Evolutionary conservation across 2,329 filamentous ascomycete genomes (phyloP), one percentile per base, ranked within the genome.

Genomic region (Cordyceps cateniannulata): DNA sequence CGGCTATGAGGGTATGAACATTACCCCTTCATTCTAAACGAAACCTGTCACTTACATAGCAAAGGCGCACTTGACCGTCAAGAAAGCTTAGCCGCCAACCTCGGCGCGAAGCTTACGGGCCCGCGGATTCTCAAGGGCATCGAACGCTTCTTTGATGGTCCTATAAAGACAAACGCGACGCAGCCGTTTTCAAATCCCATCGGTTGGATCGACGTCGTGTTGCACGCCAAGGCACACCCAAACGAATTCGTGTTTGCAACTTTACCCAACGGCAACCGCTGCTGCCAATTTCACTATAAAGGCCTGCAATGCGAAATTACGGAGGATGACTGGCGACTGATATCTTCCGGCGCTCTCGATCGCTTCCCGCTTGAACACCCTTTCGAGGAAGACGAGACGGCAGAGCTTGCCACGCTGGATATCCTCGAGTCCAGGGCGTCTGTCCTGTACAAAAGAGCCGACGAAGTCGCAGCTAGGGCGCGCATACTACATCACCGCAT

Each of bases 51-150:
- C 62, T 52, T 24, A 57, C 59, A 44, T n/a, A 44, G 27, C 48
- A 6, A 62, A 82, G 91, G 87, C 65, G 90, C 95, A 18, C 79
- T 96, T 57, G 89, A 90, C 68, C 85, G 90, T 60, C 90, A 93
- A 72, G 91, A 96, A 75, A 93, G 89, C 72, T 85, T 96, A 67
- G 92, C 91, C 51, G 88, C 89, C 62, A 93, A 91, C 68, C 81
- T 96, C 27, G 91, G 91, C 67, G 91, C 90, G 60, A 89, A 91
- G 66, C 87, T 93, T 20, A 84, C 92, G 1, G 91, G 89, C 0
- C 90, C 91, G 25, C 90, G 93, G 56, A 77, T 96, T 64, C 85
- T 96, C 68, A 92, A 92, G 74, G 88, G 90, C 47, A 91, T 96
- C 71, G 91, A 96, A 72, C 84, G 89, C 58, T 81, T 93, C 60